Evolutionary conservation across 805 yeast genomes (phyloP), one percentile per base, ranked within the genome.

Genomic region (Starmerella khaoyaiensis): DNA sequence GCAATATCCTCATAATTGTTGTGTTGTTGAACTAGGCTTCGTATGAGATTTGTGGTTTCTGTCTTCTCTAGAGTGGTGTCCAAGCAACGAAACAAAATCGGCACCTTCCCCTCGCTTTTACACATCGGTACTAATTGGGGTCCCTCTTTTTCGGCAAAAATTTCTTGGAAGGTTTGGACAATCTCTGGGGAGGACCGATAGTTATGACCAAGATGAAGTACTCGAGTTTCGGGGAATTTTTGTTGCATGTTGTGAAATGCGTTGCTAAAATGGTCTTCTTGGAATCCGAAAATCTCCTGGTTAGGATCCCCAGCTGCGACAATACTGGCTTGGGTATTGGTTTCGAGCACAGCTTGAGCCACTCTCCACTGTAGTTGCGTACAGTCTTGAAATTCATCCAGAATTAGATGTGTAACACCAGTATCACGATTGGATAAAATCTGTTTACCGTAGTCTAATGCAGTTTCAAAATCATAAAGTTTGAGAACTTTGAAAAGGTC

Each of bases 381-480:
- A 28, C 40, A 82, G 51, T 90, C 98, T 59, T 87, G 97, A 51
- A 83, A 87, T 58, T 87, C 98, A 59, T 87, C 98, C 7, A 87
- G 80, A 17, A 87, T 61, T 0, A 84, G 81, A 52, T 82, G 87
- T 46, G 71, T 60, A 3, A 82, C 27, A 35, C 62, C 58, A 10
- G 36, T 19, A 3, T 38, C 41, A n/a, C 30, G 35, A 14, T 9
- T 17, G 4, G 18, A 21, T 12, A 28, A 25, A n/a, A 46, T 40
- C 10, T 27, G 4, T 3, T 63, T 60, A 20, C 79, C 61, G 21
- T 74, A 68, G 0, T 69, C 60, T 25, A 90, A 59, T 38, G 90
- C 67, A 53, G 83, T 94, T 52, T 86, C 96, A 57, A 82, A 87
- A 57, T 86, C 97, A 17, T 82, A 54, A 17, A 73, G 54, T 30